A percentile compares a stretch with the other conserved stretches of the same genome.
Evolutionary conservation across 106 monocot genomes (phyloP).

Genomic region (Xerophyta viscosa): DNA sequence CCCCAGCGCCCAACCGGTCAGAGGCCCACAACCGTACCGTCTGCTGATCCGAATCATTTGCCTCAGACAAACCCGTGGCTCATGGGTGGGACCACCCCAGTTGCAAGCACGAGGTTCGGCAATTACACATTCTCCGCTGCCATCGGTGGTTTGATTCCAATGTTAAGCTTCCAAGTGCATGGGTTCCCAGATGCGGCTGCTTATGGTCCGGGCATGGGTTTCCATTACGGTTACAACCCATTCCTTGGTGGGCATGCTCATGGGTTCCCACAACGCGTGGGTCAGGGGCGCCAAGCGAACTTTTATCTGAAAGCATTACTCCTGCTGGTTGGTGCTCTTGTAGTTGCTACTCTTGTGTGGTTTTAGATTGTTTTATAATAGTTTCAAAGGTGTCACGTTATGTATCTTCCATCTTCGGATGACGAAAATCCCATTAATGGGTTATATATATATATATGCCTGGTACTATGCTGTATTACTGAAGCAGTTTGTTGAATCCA

Average conservation of each 20-base stretch:
- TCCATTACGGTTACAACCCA: conserved; percentile 35
- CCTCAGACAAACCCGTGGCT: conserved; percentile 41
- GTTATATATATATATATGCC: too few species aligned
- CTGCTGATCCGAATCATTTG: conserved; percentile 38
- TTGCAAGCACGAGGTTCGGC: conserved; percentile 32
- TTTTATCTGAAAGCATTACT: conserved; percentile 34
- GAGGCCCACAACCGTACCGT: conserved; percentile 49
- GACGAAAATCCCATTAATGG: too few species aligned
- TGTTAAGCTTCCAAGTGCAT: conserved; percentile 56
- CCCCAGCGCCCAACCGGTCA: conserved; percentile 58
- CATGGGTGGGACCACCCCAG: conserved; percentile 26
- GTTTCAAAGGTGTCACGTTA: background rate
- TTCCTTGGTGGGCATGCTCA: conserved; percentile 43
- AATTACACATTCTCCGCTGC: conserved; percentile 59
- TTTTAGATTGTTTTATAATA: conserved; percentile 12
- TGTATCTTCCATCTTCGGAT: background rate
- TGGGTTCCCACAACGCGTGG: conserved; percentile 22
- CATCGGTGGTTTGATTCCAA: conserved; percentile 47
- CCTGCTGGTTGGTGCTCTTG: conserved; percentile 45
- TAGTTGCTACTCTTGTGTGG: conserved; percentile 32
- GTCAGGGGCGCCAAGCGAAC: conserved; percentile 32
- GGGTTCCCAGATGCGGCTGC: conserved; percentile 42
- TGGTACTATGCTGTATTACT: too few species aligned
- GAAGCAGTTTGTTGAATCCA: too few species aligned
- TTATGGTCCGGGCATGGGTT: conserved; percentile 36